Conservation (phyloP, 2,329 filamentous ascomycete species). For the Pyrenochaeta sp. region DNA sequence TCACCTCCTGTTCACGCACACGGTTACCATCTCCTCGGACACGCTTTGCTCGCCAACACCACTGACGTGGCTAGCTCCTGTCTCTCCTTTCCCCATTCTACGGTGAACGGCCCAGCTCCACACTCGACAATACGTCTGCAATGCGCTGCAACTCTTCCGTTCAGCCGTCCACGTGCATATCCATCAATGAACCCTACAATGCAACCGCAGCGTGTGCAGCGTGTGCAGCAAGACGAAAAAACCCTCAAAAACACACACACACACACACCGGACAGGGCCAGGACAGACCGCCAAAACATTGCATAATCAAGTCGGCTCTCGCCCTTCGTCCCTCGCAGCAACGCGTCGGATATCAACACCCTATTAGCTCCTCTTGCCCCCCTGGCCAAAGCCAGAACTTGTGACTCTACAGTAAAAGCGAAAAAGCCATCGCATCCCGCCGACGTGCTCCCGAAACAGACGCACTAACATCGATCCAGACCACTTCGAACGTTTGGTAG, state of each 20-base stretch:
- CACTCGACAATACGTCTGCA: conserved; percentile 4
- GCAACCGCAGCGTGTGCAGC: not conserved
- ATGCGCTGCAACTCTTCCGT: not conserved
- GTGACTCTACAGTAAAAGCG: no score
- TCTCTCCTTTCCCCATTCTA: conserved; percentile 4
- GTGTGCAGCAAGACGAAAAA: no score
- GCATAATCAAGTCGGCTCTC: no score
- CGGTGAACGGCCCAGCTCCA: not conserved
- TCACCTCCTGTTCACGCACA: not conserved
- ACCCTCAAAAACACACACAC: no score
- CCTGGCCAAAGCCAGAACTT: no score
- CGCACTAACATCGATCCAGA: no score
- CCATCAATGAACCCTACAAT: not conserved
- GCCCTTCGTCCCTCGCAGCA: not conserved
- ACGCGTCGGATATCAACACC: not conserved
- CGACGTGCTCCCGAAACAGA: not conserved
- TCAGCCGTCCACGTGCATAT: conserved; percentile 3
- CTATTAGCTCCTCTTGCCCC: no score
- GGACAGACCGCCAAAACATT: no score
- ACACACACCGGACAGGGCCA: no score
- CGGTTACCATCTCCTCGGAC: not conserved
- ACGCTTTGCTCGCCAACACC: conserved; percentile 6
- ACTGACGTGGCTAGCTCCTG: conserved; percentile 32
- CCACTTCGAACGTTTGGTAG: not conserved
- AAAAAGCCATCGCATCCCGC: not conserved